Evolutionary conservation across 495 filamentous ascomycete genomes (phyloP), one percentile per base, ranked within the genome.

Genomic region (Arthonia radiata): DNA sequence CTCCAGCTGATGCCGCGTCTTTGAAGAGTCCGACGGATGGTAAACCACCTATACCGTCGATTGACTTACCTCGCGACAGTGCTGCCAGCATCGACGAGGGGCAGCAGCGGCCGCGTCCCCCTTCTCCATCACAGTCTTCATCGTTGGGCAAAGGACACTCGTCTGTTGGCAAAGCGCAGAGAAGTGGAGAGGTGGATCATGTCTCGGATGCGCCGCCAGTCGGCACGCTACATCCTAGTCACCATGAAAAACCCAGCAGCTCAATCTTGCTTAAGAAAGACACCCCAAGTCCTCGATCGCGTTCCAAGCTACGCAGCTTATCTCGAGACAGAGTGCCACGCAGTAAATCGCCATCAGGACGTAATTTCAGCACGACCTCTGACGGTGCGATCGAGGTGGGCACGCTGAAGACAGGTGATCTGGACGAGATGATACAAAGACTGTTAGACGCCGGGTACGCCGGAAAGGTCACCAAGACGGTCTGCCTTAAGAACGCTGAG

Each of bases 371-470:
- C 6, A 23, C 42, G 8, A 38, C 43, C 23, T 54, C 46, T 11
- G 19, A 22, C 7, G 34, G 47, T 5, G 33, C 50, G 12, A 59
- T 82, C 43, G 64, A 65, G 12, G 72, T 64, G 52, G 57, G 73
- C 25, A 76, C 81, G 15, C 57, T 91, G 42, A 91, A 90, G 51
- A 65, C 76, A 17, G 75, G 80, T 30, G 83, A 94, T 49, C 54
- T 99, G 25, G 86, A 99, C 41, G 86, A 94, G 42, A 93, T 91
- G 64, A 99, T 99, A 40, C 72, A 73, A 34, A 71, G 86, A 18
- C 67, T 99, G 12, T 57, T 94, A 18, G 86, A 94, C 49, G 86
- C 86, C 14, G 86, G 69, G 13, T 94, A 99, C 43, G 77, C 86
- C 17, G 76, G 81, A 24, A 94, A 94, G 46, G 75, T 93, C 37